Percentiles rank a stretch among this genome's conserved stretches.
Conservation (phyloP, 169 alveolate genomes). For the Plasmodium gallinaceum region DNA sequence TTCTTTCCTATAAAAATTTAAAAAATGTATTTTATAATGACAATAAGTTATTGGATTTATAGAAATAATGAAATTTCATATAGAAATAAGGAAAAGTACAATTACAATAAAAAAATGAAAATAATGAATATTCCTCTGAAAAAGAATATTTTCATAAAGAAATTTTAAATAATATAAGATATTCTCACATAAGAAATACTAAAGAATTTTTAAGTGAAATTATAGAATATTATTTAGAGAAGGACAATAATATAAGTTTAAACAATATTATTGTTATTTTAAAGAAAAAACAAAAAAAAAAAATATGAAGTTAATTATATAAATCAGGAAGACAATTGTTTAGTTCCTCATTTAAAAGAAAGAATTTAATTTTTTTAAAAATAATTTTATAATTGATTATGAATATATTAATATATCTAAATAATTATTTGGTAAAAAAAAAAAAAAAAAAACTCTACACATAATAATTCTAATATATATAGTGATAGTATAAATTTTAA, state of each 20-base stretch:
- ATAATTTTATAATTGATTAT: slow-evolving; percentile 2
- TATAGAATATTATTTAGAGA: slow-evolving; percentile 32
- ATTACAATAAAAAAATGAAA: not conserved
- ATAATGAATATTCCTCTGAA: not conserved
- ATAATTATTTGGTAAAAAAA: not conserved
- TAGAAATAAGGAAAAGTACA: not conserved
- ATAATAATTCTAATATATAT: no score
- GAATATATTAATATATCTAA: not conserved
- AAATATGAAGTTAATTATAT: not conserved
- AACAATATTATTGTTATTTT: not conserved
- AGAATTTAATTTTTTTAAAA: not conserved
- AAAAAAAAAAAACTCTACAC: not conserved
- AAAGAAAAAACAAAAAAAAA: slow-evolving; percentile 1
- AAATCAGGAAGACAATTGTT: slow-evolving; percentile 11
- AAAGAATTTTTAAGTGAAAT: slow-evolving; percentile 69
- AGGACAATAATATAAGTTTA: not conserved
- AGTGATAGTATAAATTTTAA: no score
- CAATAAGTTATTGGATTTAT: slow-evolving; percentile 48
- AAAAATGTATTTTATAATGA: slow-evolving; percentile 14
- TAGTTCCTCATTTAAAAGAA: slow-evolving; percentile 62
- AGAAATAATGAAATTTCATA: slow-evolving; percentile 32
- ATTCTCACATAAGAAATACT: slow-evolving; percentile 78
- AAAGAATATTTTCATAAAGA: not conserved
- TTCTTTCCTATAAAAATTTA: slow-evolving; percentile 27
- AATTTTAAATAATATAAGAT: slow-evolving; percentile 14